Percentiles rank a stretch among this genome's conserved stretches.
These are phyloP conservation scores for Leccinum subfulvum DNA, from an alignment of 1,284 basidiomycete species.

Conservation along the genomic window DNA sequence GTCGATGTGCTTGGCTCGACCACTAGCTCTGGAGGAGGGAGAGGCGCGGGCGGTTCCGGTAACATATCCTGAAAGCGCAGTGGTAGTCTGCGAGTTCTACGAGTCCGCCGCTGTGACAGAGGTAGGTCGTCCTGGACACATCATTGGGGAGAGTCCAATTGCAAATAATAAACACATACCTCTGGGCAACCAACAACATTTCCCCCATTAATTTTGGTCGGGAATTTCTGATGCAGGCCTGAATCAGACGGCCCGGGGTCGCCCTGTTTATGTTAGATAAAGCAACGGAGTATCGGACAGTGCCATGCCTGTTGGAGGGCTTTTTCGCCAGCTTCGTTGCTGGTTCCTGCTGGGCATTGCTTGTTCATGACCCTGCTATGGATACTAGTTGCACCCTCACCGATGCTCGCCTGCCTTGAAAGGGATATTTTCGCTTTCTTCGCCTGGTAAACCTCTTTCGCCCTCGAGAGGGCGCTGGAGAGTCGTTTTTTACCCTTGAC, in stretches of 20 bases:
- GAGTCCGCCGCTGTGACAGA: not conserved
- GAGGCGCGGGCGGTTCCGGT: not conserved
- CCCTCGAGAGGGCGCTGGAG: not conserved
- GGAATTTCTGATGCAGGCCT: not conserved
- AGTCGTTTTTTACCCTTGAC: not conserved
- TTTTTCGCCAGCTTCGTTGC: not conserved
- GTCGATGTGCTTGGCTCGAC: not conserved
- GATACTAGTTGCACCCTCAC: not conserved
- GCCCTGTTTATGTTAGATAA: conserved; percentile 1
- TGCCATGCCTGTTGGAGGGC: not conserved
- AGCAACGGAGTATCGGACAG: not conserved
- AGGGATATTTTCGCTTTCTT: not conserved
- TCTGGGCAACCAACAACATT: not conserved
- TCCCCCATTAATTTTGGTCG: not conserved
- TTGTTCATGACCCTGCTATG: not conserved
- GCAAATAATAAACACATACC: not conserved
- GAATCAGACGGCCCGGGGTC: not conserved
- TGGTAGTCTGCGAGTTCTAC: not conserved
- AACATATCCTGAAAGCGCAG: not conserved
- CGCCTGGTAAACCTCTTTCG: not conserved
- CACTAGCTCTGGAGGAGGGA: not conserved
- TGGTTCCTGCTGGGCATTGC: not conserved
- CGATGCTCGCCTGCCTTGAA: not conserved
- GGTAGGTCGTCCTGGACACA: not conserved
- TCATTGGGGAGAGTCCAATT: not conserved